These are phyloP conservation scores for Leucogyrophana mollusca DNA, from an alignment of 768 basidiomycete species.

Conservation along the genomic window DNA sequence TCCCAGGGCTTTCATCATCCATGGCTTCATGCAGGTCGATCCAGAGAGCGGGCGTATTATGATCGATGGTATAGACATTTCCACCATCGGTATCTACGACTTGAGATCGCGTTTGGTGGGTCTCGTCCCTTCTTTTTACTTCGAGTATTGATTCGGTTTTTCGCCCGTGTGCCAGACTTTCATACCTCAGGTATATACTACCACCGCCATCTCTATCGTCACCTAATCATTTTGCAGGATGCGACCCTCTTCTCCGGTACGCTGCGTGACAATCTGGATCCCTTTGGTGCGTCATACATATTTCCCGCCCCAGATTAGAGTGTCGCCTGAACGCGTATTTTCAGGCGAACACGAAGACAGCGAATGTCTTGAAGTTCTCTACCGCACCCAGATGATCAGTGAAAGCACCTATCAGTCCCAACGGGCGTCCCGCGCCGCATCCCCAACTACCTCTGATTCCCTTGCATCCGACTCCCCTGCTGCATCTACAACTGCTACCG, in stretches of 20 bases:
- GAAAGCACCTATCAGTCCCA: constrained; percentile 50
- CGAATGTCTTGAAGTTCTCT: constrained; percentile 78
- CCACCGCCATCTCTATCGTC: too few species aligned
- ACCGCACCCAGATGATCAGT: constrained; percentile 69
- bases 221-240: constrained; percentile 39
- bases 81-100: constrained; percentile 81
- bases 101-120: constrained; percentile 71
- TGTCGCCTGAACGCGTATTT: too few species aligned
- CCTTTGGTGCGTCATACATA: constrained; percentile 45
- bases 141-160: too few species aligned
- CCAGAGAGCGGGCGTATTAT: constrained; percentile 72
- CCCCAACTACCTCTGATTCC: constrained; percentile 41
- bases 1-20: too few species aligned
- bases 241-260: constrained; percentile 81
- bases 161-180: constrained; percentile 69
- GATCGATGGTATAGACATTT: constrained; percentile 88
- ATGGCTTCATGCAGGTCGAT: constrained; percentile 53
- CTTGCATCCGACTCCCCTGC: constrained; percentile 40
- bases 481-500: constrained; percentile 44
- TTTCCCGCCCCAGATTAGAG: too few species aligned
- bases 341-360: constrained; percentile 73
- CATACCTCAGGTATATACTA: constrained; percentile 54
- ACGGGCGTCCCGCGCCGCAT: constrained; percentile 47
- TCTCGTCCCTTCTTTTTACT: constrained; percentile 13
- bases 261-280: constrained; percentile 72